Base-by-base conservation (phyloP, 78 protist genomes). In the Pelomyxa schiedti region DNA sequence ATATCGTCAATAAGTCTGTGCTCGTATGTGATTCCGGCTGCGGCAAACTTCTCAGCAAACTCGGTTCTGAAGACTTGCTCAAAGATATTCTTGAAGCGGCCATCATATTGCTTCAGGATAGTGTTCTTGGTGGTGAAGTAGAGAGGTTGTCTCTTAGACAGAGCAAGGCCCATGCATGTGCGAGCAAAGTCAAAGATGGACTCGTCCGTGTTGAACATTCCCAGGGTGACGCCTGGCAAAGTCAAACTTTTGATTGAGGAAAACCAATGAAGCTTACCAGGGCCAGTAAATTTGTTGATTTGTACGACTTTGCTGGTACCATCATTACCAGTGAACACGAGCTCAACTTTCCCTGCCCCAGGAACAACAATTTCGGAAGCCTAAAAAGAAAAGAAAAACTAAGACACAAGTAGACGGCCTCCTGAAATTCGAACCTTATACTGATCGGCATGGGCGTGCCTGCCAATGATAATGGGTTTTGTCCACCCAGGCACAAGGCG, bases 1-100 rank as follows among this genome's bases (percentile, higher is more conserved):
- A 92, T 88, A 75, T 94, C 95, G 80, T 94, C 97, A 41, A 94
- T 94, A 26, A 92, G 85, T 16, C 94, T 84, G 76, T 94, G 96
- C 75, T 94, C 95, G 88, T 89, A 92, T 83, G 82, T 69, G 84
- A 92, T 87, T 43, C 87, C 92, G 3, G 63, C 75, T 0, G 65
- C 79, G 16, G 75, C 77, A 41, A 75, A 89, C 74, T 86, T 0
- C 32, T 8, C 16, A 24, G 30, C 35, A 82, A 68, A 93, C 41
- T 81, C 65, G 16, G 22, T 8, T 52, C 87, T 75, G 76, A 83
- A 94, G 76, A 92, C 65, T 3, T 84, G 89, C 47, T 81, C 80
- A 88, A 92, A 94, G 77, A 86, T 86, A 74, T 90, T 91, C 72
- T 84, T 83, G 94, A 92, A 94, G 35, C 86, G 80, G 30, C 95